phyloP scores from a whole-genome alignment of 306 rosid species.

The Herpetospermum pedunculosum region DNA sequence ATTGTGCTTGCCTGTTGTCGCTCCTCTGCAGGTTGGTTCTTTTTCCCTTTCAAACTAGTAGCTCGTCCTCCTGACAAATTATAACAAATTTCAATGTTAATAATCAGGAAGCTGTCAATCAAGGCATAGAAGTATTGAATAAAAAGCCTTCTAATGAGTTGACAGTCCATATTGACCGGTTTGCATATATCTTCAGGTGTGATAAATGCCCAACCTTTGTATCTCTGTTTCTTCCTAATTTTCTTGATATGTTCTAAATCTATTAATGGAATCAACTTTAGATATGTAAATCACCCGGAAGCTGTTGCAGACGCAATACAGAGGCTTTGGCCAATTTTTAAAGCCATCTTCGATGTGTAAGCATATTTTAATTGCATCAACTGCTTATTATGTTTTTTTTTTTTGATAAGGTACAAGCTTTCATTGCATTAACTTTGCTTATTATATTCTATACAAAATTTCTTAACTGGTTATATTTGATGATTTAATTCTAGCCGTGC shows the following conservation, averaged over 20 bases:
- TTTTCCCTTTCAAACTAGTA: conserved; percentile 9
- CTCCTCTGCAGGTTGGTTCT: conserved; percentile 77
- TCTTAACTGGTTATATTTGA: conserved; percentile 14
- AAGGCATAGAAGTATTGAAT: conserved; percentile 68
- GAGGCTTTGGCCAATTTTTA: conserved; percentile 92
- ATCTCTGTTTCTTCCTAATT: conserved; percentile 4
- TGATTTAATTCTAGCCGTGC: conserved; percentile 63
- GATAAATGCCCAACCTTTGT: conserved; percentile 16
- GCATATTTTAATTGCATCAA: conserved; percentile 19
- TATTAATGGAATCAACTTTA: conserved; percentile 23
- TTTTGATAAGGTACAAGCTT: too few relatives aligned
- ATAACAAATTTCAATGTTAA: conserved; percentile 19
- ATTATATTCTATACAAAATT: background rate
- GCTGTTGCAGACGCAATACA: conserved; percentile 97
- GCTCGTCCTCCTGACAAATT: conserved; percentile 5
- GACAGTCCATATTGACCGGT: conserved; percentile 88
- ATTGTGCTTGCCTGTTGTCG: conserved; percentile 78
- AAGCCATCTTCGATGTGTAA: conserved; percentile 93
- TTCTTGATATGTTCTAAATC: conserved; percentile 17
- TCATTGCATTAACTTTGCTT: conserved; percentile 6
- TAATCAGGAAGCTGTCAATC: conserved; percentile 74
- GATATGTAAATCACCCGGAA: conserved; percentile 91
- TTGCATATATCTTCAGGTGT: conserved; percentile 94
- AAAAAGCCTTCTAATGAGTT: conserved; percentile 78
- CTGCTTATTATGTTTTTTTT: background rate